These are phyloP conservation scores for Boletellus ananiceps DNA, from an alignment of 768 basidiomycete species.

Conservation along the genomic window DNA sequence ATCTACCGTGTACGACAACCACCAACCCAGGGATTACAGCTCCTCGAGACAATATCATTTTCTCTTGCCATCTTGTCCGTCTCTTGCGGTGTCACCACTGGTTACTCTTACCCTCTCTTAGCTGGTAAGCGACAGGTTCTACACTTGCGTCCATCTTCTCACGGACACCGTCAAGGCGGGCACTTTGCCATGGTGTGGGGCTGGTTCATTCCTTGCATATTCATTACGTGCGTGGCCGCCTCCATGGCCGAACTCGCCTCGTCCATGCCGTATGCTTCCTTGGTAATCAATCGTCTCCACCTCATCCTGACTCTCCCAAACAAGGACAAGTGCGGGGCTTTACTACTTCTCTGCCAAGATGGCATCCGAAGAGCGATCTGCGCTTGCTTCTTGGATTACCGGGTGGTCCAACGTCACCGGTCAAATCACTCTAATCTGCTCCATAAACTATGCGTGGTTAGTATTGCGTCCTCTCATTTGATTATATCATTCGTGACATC, in stretches of 20 bases:
- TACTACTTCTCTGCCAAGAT: slow-evolving; percentile 29
- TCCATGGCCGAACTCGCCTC: slow-evolving; percentile 21
- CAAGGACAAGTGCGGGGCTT: slow-evolving; percentile 24
- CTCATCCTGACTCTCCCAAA: background rate
- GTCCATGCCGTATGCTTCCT: slow-evolving; percentile 18
- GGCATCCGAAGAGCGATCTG: slow-evolving; percentile 20
- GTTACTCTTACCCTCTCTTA: slow-evolving; percentile 16
- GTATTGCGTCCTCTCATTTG: background rate
- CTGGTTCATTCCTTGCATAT: slow-evolving; percentile 21
- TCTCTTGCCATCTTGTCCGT: slow-evolving; percentile 22
- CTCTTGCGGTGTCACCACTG: slow-evolving; percentile 19
- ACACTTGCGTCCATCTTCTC: background rate
- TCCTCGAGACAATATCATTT: slow-evolving; percentile 23
- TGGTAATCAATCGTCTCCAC: background rate
- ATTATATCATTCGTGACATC: background rate
- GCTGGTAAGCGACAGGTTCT: slow-evolving; percentile 7
- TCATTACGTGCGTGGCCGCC: slow-evolving; percentile 15
- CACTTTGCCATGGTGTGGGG: slow-evolving; percentile 25
- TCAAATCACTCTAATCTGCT: slow-evolving; percentile 25
- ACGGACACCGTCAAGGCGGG: slow-evolving; percentile 7
- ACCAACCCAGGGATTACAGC: slow-evolving; percentile 1
- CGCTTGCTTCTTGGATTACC: slow-evolving; percentile 27
- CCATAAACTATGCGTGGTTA: slow-evolving; percentile 21
- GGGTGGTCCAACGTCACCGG: slow-evolving; percentile 29
- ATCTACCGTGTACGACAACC: background rate